These are phyloP conservation scores for Dipteronia dyeriana DNA, from an alignment of 345 rosid genomes.

Conservation along the genomic window DNA sequence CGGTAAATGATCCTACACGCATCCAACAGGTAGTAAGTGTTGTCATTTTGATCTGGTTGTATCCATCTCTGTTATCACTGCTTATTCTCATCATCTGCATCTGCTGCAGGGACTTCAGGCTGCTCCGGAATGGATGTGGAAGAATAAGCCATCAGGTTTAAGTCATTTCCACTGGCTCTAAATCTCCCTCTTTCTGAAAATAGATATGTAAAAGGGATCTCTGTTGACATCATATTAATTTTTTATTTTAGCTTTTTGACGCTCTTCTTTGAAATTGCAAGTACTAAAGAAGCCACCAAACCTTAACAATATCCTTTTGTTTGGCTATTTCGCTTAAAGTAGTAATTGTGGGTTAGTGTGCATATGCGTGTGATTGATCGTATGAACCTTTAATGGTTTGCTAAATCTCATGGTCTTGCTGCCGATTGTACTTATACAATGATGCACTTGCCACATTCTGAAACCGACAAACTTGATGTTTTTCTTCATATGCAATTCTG, in stretches of 20 bases:
- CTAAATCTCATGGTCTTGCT: neutral
- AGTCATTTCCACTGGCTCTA: slow-evolving; percentile 18
- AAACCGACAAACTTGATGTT: neutral
- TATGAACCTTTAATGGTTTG: neutral
- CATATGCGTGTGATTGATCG: neutral
- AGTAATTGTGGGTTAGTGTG: no score
- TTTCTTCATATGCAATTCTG: neutral
- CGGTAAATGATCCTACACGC: slow-evolving; percentile 52
- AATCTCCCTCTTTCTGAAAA: neutral
- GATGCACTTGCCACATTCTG: no score
- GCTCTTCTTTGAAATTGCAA: neutral
- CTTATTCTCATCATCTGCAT: slow-evolving; percentile 10
- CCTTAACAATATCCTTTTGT: neutral
- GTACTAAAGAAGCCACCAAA: neutral
- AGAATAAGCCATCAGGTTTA: slow-evolving; percentile 72
- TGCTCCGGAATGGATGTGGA: slow-evolving; percentile 74
- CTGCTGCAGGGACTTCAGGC: slow-evolving; percentile 54
- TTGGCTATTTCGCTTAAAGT: no score
- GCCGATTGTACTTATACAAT: no score
- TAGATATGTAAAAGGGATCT: neutral
- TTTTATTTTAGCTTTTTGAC: neutral
- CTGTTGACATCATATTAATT: neutral
- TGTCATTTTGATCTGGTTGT: neutral
- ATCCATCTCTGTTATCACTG: neutral
- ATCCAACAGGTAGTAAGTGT: slow-evolving; percentile 60